Percentiles rank a stretch among this genome's conserved stretches.
Evolutionary conservation across 345 rosid species (phyloP).

Genomic region (Eucalyptus cladocalyx): DNA sequence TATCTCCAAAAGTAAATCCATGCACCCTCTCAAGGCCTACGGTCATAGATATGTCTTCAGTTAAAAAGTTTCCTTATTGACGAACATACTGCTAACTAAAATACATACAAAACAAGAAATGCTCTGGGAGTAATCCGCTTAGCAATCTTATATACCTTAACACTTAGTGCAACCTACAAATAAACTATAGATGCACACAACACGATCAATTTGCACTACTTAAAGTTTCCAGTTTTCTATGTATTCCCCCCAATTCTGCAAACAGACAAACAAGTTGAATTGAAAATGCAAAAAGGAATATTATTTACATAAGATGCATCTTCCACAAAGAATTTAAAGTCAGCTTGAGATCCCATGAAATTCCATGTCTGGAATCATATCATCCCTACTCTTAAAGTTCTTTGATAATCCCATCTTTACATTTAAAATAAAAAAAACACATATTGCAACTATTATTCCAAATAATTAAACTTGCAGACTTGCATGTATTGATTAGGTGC

Average conservation of each 20-base stretch:
- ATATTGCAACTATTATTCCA: neutral
- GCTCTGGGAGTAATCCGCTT: neutral
- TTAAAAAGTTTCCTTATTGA: neutral
- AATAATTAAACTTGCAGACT: neutral
- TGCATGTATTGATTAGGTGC: neutral
- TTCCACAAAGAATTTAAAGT: neutral
- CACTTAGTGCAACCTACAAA: neutral
- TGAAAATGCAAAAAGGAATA: neutral
- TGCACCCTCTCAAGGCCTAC: constrained; percentile 93
- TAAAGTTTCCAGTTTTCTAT: neutral
- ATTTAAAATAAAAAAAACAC: neutral
- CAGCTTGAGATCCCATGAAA: neutral
- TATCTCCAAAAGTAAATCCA: constrained; percentile 93
- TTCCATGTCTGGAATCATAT: neutral
- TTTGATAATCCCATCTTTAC: neutral
- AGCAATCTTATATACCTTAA: neutral
- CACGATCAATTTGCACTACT: neutral
- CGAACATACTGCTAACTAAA: neutral
- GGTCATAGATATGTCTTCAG: neutral
- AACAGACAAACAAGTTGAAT: neutral
- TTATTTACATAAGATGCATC: neutral
- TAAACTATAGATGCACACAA: neutral
- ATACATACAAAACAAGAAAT: neutral
- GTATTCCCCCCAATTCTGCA: neutral
- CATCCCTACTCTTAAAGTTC: neutral